Base-by-base conservation (phyloP, 2,329 filamentous ascomycete species). In the Venturiaceae sp. region DNA sequence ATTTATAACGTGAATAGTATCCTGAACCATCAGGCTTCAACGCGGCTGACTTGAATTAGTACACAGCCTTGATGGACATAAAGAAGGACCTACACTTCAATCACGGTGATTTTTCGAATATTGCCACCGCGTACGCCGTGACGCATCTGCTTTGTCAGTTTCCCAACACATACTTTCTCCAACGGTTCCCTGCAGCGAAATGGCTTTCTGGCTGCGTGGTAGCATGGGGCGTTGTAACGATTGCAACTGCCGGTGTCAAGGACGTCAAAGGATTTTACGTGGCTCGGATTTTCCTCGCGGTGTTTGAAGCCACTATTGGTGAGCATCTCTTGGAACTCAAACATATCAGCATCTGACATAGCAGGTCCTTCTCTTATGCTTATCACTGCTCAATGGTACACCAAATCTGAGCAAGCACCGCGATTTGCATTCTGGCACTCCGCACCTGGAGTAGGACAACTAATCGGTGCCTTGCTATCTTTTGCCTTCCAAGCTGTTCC, bases 401-500 rank as follows among this genome's bases (percentile, higher is more conserved):
- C 76, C 60, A 74, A 76, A 61, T 63, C 65, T 3, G 83, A 88
- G 64, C 84, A 87, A 67, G 83, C 84, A 0, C 67, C 84, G 28
- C 76, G 85, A 0, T 78, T 86, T 3, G 82, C 83, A 0, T 78
- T 79, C n/a, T 87, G 84, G 84, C 87, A 87, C 37, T 56, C 67
- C 0, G 69, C 68, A 0, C 53, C 57, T 14, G 61, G 60, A 2
- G 28, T 46, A 4, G 60, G 59, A 26, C 61, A 62, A 46, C 59
- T 62, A 4, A 67, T 83, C 13, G 83, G 81, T 0, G 80, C 79
- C 0, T 74, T 76, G 0, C 64, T 83, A 14, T 82, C 82, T 0
- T 84, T 77, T 59, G 83, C 80, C 0, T 69, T 85, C 16, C 80
- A 79, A 1, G 33, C 21, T 14, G 14, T 57, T 7, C 55, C 55